A percentile compares a stretch with the other conserved stretches of the same genome.
Evolutionary conservation across 2,329 filamentous ascomycete genomes (phyloP).

Genomic region (Drechslerella coelobrocha): DNA sequence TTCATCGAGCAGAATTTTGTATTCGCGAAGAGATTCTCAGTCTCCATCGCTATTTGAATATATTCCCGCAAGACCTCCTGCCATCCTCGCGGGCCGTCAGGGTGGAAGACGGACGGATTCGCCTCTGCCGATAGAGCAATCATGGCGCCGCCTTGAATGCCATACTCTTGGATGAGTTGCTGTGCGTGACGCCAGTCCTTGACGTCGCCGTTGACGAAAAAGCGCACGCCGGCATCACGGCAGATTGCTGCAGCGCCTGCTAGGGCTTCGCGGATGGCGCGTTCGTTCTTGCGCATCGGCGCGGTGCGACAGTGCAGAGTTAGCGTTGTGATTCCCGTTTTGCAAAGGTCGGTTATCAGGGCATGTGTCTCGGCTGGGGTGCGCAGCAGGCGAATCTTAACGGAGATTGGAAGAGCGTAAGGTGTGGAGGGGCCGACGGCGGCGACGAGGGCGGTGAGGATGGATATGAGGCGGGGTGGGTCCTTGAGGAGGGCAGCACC

Average conservation of each 20-base stretch:
- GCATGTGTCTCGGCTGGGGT: constrained; percentile 76
- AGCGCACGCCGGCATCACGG: constrained; percentile 83
- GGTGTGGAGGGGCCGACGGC: constrained; percentile 69
- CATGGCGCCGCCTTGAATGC: constrained; percentile 88
- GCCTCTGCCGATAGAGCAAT: constrained; percentile 91
- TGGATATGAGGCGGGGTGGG: constrained; percentile 81
- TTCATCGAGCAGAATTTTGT: constrained; percentile 76
- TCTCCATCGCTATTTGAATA: constrained; percentile 72
- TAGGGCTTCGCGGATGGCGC: constrained; percentile 83
- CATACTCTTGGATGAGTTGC: constrained; percentile 75
- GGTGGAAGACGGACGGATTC: constrained; percentile 86
- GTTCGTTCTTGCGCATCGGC: constrained; percentile 89
- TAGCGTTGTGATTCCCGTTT: constrained; percentile 87
- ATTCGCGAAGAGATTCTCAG: constrained; percentile 87
- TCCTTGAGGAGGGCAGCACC: constrained; percentile 86
- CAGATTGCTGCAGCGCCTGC: constrained; percentile 83
- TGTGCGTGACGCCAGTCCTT: constrained; percentile 74
- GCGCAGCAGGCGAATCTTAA: constrained; percentile 91
- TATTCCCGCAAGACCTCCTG: constrained; percentile 78
- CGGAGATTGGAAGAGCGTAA: constrained; percentile 69
- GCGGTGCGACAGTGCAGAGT: constrained; percentile 96
- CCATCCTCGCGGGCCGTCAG: constrained; percentile 72
- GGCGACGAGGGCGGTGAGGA: constrained; percentile 80
- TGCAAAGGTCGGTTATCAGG: constrained; percentile 78
- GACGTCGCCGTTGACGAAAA: constrained; percentile 95